Base-by-base conservation (phyloP, 108 stramenopile genomes). In the Skeletonema potamos region DNA sequence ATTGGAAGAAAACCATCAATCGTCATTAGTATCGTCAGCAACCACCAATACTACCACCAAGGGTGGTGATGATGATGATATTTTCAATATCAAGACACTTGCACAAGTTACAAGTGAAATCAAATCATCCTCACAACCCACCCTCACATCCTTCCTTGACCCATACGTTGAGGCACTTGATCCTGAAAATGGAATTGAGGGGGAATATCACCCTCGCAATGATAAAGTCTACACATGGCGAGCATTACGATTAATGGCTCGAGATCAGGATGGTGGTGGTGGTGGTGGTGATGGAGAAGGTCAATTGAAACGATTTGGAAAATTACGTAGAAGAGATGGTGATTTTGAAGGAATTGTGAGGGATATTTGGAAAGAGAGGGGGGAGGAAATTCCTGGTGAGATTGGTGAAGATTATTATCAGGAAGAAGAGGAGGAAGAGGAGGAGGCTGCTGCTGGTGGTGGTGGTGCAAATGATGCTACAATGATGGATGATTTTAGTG, bases 141-240 rank as follows among this genome's bases (percentile, higher is more conserved):
- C 68, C 10, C 58, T 93, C 18, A 76, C 84, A 30, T 41, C 41
- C 17, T 91, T 89, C 58, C 64, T 94, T 62, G 85, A 88, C 56
- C 73, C 77, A 0, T 94, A 90, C 63, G 84, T 88, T 3, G 93
- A 92, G 13, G 93, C 93, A 15, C 73, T 88, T 20, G 91, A 94
- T 68, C 93, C 93, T 11, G 93, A 92, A 22, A 73, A 85, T 46
- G 91, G 91, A 2, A 89, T 94, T 18, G 93, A 94, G 65, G 91
- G 76, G 9, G 91, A 90, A 54, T 94, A 92, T 66, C 89, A 92
- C 62, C 93, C 93, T 10, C 83, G 79, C 30, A 90, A 87, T 67
- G 82, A 92, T 54, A 75, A 79, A n/a, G 58, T 89, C 0, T 92
- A 86, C 70, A 74, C 78, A 18, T 94, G 93, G 93, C 74, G 88